Evolutionary conservation across 1,139 yeast species (phyloP), one percentile per base, ranked within the genome.

Genomic region (Blastobotrys illinoisensis): DNA sequence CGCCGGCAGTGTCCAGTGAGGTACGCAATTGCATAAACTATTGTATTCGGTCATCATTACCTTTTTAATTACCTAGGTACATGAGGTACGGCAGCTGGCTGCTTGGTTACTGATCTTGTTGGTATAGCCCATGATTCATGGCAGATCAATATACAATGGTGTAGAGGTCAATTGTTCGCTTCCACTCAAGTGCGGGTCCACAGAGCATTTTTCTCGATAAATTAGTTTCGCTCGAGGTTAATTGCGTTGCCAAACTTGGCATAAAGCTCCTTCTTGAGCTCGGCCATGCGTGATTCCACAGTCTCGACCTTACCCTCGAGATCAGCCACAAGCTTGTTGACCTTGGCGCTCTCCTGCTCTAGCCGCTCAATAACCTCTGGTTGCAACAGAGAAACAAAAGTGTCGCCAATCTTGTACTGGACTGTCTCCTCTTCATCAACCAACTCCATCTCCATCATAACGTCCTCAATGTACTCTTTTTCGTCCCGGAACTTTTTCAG

Each of bases 221-320:
- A n/a, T 40, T 14, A 18, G 11, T 26, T 60, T 32, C 61, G 57
- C 57, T 93, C 99, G 51, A 93, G 75, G 68, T 91, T 91, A 67
- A 93, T 93, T 58, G 90, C 85, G 62, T 82, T 82, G 44, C 99
- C 99, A 68, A 93, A 93, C 69, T 88, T 90, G 16, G 89, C 88
- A 67, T 93, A 93, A 57, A 93, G 75, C n/a, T 76, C 77, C 36
- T 80, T 78, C 73, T 91, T 93, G 63, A 91, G 78, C 43, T 71
- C 78, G 9, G 70, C 71, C 71, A 91, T 77, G 58, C 79, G 74
- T 3, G 74, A 77, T 56, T 83, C 85, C 46, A 84, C 74, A 0
- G 68, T 74, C 1, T 76, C 81, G 50, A 87, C 76, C 58, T 77
- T 67, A 1, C 68, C 64, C 49, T 82, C 84, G 21, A 80, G 62